Base-by-base conservation (phyloP, 2,329 filamentous ascomycete genomes). In the Pseudocercospora pini-densiflorae region DNA sequence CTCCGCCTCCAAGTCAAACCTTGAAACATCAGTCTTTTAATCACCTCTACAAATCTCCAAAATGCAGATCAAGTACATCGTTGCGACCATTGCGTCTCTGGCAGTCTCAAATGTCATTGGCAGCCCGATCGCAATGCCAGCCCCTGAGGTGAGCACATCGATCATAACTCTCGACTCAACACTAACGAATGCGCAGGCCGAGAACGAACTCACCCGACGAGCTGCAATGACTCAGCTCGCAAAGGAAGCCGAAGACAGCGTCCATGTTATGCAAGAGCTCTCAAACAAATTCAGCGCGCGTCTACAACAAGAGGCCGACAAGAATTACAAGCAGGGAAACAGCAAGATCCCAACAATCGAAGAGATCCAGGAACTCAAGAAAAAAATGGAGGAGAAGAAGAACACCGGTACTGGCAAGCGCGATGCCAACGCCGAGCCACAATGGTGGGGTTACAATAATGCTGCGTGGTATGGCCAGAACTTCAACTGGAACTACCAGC, bases 21-120 rank as follows among this genome's bases (percentile, higher is more conserved):
- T 31, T 8, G 4, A 31, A 31, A 45, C 5, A 45, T 16, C 40
- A 16, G 4, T 45, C 40, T 19, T 45, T 12, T 4, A 45, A 45
- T 45, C 29, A 45, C 9, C 40, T 45, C 40, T 19, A 45, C 14
- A 1, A n/a, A 45, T 12, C n/a, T 12, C n/a, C 40, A 45, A 45
- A 2, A 61, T 61, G 59, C 59, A 61, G 59, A n/a, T 51, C 43
- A 61, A 61, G 24, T 61, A 61, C 59, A 51, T 61, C 24, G 59
- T 51, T 23, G 59, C 59, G 14, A 51, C 59, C 14, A 51, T 61
- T 43, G 59, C 59, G 23, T 61, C 59, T 21, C 16, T 61, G 59
- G 59, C 59, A 27, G 43, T 61, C 43, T 29, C 40, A 12, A 61
- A 49, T 49, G 59, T 43, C 40, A 53, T 61, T 19, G 59, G 45